These are phyloP conservation scores for Dendrobium huoshanense DNA, from an alignment of 106 monocot genomes.

Conservation along the genomic window DNA sequence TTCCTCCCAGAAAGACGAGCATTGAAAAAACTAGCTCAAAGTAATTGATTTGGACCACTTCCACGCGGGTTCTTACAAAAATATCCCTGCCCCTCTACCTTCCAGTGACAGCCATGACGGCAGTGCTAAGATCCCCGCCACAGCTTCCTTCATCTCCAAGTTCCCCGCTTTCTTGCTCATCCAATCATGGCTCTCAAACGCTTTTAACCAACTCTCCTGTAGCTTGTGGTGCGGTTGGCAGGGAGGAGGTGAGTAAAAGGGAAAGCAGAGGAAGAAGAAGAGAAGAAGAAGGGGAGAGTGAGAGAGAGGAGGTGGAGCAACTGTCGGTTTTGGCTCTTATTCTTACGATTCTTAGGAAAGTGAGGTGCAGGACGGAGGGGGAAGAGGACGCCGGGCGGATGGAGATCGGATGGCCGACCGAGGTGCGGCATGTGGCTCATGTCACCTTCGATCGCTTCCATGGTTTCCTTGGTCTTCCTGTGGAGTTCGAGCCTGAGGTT, in stretches of 20 bases:
- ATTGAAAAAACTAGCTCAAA: not conserved
- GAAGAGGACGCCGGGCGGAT: conserved; percentile 37
- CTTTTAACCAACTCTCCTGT: conserved; percentile 25
- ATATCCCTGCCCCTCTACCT: conserved; percentile 6
- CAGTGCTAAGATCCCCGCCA: conserved; percentile 37
- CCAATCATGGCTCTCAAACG: conserved; percentile 27
- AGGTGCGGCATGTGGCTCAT: conserved; percentile 79
- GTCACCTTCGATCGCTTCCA: conserved; percentile 80
- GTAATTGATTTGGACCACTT: conserved; percentile 12
- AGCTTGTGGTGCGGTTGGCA: not conserved
- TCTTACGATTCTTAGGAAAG: conserved; percentile 34
- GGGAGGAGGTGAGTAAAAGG: conserved; percentile 11
- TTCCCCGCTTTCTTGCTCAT: conserved; percentile 26
- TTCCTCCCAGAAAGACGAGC: not conserved
- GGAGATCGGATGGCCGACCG: conserved; percentile 87
- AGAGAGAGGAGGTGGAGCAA: conserved; percentile 20
- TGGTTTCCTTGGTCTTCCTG: conserved; percentile 72
- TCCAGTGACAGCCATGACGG: conserved; percentile 26
- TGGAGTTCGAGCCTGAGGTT: conserved; percentile 67
- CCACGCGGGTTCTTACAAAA: conserved; percentile 14
- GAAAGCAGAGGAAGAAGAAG: conserved; percentile 11
- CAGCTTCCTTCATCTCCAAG: conserved; percentile 38
- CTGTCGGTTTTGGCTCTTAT: conserved; percentile 40
- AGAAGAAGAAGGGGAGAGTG: conserved; percentile 12
- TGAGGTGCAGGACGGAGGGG: conserved; percentile 43